Percentiles rank a stretch among this genome's conserved stretches.
phyloP scores from a whole-genome alignment of 805 yeast genomes.

The Candida methanosorbosa region DNA sequence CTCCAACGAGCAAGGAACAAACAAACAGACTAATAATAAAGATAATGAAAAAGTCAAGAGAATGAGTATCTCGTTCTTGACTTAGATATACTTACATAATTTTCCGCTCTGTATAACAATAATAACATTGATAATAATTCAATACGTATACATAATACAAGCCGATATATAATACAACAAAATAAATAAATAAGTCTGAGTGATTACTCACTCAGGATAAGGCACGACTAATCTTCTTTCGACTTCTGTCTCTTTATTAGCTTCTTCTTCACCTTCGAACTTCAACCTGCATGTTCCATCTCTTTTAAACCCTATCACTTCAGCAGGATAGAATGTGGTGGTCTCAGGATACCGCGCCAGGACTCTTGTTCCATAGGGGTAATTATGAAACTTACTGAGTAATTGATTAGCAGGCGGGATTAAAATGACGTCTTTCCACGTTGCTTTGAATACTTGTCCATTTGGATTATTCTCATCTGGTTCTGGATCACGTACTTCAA shows the following conservation, averaged over 20 bases:
- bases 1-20: background rate
- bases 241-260: constrained; percentile 90
- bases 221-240: constrained; percentile 78
- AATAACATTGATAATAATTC: background rate
- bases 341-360: constrained; percentile 96
- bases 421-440: constrained; percentile 67
- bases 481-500: constrained; percentile 95
- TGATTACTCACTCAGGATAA: constrained; percentile 35
- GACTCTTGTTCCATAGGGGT: constrained; percentile 73
- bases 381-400: constrained; percentile 31
- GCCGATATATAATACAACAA: background rate
- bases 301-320: constrained; percentile 68
- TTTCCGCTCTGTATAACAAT: background rate
- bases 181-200: too few species aligned
- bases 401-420: constrained; percentile 44
- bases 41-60: constrained; percentile 9
- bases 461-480: constrained; percentile 91
- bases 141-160: background rate
- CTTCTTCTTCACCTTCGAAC: constrained; percentile 97
- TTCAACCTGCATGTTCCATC: constrained; percentile 71
- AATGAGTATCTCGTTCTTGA: constrained; percentile 18
- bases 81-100: background rate
- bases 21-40: background rate
- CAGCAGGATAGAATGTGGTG: constrained; percentile 93
- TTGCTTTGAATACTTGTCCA: constrained; percentile 79